Evolutionary conservation across 768 basidiomycete species (phyloP), one percentile per base, ranked within the genome.

Genomic region (Sporobolomyces pararoseus): DNA sequence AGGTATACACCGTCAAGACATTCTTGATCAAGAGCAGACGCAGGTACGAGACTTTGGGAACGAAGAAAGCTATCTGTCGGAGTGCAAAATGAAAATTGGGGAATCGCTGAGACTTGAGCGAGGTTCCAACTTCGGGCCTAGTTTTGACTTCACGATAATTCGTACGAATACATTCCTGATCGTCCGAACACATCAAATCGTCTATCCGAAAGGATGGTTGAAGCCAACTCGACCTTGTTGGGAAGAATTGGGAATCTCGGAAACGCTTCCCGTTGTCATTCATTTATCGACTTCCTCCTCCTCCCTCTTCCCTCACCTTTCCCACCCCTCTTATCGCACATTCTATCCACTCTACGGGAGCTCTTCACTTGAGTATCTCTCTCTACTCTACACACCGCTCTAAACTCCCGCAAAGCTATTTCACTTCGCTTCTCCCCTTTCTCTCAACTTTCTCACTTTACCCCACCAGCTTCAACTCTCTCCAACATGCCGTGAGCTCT

Each of bases 401-500:
- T 47, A 64, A 37, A 37, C 10, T 35, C 49, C 46, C n/a, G 16
- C 46, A 7, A 7, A 31, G 37, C 42, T 5, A 19, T 25, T n/a
- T 31, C 16, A 10, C 47, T 35, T 50, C 61, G n/a, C 50, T 29
- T 29, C 37, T 32, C 57, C n/a, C 55, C 7, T 39, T 44, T 27
- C 57, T 34, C 16, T 44, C 53, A 23, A 34, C 58, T 47, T 27
- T 49, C 50, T 66, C 65, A 29, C 49, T 39, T 21, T 49, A 32
- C 64, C 39, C 65, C 57, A 31, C 14, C 17, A 21, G 32, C 14
- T 23, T 27, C 44, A 32, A 25, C 54, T 65, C 64, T 31, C 59
- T 27, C n/a, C 47, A 61, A 49, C 59, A 61, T 61, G 59, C 59
- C 59, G 59, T 61, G n/a, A 31, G 59, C 42, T 17, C 31, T 34